Conservation (phyloP, 2,329 filamentous ascomycete genomes). For the Fusarium anthophilum region DNA sequence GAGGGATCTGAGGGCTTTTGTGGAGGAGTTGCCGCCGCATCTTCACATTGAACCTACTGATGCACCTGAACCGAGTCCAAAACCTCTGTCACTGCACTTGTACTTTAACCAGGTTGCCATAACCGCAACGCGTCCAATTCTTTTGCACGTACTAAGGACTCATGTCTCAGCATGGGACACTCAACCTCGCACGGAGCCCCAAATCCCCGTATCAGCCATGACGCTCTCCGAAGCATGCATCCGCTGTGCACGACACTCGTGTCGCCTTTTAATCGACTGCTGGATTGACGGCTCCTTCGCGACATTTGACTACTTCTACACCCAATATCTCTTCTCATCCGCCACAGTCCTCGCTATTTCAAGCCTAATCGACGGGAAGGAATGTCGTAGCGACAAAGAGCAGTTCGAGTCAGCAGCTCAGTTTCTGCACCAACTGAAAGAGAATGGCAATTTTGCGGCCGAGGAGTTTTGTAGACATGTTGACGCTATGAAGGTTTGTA, state of each 20-base stretch:
- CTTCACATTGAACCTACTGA: conserved; percentile 45
- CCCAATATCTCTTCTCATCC: conserved; percentile 58
- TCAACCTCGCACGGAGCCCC: conserved; percentile 26
- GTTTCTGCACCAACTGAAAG: conserved; percentile 51
- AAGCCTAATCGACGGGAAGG: conserved; percentile 47
- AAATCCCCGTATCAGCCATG: conserved; percentile 46
- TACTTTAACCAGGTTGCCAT: conserved; percentile 49
- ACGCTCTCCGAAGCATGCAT: conserved; percentile 56
- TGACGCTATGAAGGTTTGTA: conserved; percentile 47
- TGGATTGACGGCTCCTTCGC: conserved; percentile 59
- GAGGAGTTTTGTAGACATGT: conserved; percentile 54
- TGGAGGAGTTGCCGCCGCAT: conserved; percentile 44
- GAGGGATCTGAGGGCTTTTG: conserved; percentile 45
- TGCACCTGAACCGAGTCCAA: conserved; percentile 35
- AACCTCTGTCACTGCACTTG: conserved; percentile 47
- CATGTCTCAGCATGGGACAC: conserved; percentile 43
- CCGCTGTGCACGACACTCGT: conserved; percentile 56
- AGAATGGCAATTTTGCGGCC: conserved; percentile 53
- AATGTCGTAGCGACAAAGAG: conserved; percentile 50
- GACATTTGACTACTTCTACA: conserved; percentile 58
- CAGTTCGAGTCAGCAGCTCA: conserved; percentile 51
- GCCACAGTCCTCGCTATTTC: conserved; percentile 56
- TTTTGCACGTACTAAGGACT: conserved; percentile 47
- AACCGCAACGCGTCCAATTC: conserved; percentile 47
- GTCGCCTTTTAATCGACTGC: conserved; percentile 52